These are phyloP conservation scores for Penicillium sp. DNA, from an alignment of 2,329 filamentous ascomycete genomes.

Conservation along the genomic window DNA sequence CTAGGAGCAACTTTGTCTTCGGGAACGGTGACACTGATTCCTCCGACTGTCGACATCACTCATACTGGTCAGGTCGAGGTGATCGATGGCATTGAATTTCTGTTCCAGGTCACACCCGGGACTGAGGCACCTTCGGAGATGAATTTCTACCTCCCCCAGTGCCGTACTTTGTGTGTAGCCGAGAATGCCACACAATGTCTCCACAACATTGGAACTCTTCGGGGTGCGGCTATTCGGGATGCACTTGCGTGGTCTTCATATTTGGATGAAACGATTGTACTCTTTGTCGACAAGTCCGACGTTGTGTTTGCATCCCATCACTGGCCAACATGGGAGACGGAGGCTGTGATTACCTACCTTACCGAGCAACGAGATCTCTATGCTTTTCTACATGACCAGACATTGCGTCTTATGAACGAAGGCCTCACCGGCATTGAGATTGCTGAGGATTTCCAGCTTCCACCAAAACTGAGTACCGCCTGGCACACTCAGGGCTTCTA, in stretches of 20 bases:
- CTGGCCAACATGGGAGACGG: slow-evolving; percentile 42
- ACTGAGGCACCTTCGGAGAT: slow-evolving; percentile 48
- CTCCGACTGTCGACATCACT: not conserved
- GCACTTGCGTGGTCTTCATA: slow-evolving; percentile 9
- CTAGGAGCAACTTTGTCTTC: slow-evolving; percentile 25
- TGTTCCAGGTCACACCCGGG: slow-evolving; percentile 43
- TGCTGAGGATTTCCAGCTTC: slow-evolving; percentile 36
- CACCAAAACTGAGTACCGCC: slow-evolving; percentile 27
- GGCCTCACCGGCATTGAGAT: slow-evolving; percentile 40
- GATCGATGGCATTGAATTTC: slow-evolving; percentile 38
- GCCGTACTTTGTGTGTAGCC: slow-evolving; percentile 38
- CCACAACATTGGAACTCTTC: slow-evolving; percentile 46
- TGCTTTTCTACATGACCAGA: slow-evolving; percentile 43
- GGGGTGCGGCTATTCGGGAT: slow-evolving; percentile 34
- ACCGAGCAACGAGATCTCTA: slow-evolving; percentile 42
- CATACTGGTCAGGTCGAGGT: not conserved
- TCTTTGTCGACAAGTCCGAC: slow-evolving; percentile 32
- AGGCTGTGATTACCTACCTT: not conserved
- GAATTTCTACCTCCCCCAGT: slow-evolving; percentile 43
- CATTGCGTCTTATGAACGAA: slow-evolving; percentile 38
- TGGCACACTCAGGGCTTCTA: slow-evolving; percentile 38
- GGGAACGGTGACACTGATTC: not conserved
- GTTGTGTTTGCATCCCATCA: slow-evolving; percentile 40
- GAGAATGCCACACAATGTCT: slow-evolving; percentile 43
- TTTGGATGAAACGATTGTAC: slow-evolving; percentile 31